Percentiles rank a stretch among this genome's conserved stretches.
phyloP scores from a whole-genome alignment of 2,329 filamentous ascomycete genomes.

The Cladorrhinum sp. region DNA sequence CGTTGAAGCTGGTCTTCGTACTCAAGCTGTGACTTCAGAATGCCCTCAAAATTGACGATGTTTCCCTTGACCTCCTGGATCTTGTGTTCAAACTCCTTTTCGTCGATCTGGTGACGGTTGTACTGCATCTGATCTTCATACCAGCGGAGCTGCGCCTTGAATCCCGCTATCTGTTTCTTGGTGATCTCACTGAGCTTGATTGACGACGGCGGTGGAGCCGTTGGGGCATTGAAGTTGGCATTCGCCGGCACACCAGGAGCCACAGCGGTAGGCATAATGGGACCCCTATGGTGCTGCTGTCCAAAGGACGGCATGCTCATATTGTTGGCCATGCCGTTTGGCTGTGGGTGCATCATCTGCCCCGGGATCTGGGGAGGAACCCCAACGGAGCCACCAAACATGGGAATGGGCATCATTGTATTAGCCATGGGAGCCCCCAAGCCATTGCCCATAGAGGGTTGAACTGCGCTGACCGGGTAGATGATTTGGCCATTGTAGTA shows the following conservation, averaged over 20 bases:
- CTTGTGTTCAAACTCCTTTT: conserved; percentile 47
- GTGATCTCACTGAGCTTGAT: conserved; percentile 61
- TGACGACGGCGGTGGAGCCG: conserved; percentile 51
- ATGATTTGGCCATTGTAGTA: conserved; percentile 34
- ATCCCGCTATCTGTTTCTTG: conserved; percentile 52
- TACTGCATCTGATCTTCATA: conserved; percentile 58
- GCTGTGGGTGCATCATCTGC: conserved; percentile 19
- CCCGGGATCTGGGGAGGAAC: conserved; percentile 15
- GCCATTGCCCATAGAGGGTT: conserved; percentile 26
- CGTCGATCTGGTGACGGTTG: conserved; percentile 62
- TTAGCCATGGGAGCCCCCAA: conserved; percentile 24
- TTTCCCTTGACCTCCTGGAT: conserved; percentile 40
- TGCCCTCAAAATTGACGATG: conserved; percentile 44
- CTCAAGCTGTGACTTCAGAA: conserved; percentile 43
- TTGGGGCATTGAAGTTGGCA: conserved; percentile 29
- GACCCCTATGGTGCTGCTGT: conserved; percentile 13
- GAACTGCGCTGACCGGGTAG: conserved; percentile 30
- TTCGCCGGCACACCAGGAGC: conserved; percentile 19
- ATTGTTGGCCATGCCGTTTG: not conserved
- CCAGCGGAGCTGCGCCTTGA: conserved; percentile 53
- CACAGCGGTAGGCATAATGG: conserved; percentile 18
- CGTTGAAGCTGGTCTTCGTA: conserved; percentile 46
- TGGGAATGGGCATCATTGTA: conserved; percentile 24
- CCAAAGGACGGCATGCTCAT: not conserved
- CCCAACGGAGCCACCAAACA: conserved; percentile 26